Base-by-base conservation (phyloP, 2,329 filamentous ascomycete species). In the Ophiostoma perfectum region DNA sequence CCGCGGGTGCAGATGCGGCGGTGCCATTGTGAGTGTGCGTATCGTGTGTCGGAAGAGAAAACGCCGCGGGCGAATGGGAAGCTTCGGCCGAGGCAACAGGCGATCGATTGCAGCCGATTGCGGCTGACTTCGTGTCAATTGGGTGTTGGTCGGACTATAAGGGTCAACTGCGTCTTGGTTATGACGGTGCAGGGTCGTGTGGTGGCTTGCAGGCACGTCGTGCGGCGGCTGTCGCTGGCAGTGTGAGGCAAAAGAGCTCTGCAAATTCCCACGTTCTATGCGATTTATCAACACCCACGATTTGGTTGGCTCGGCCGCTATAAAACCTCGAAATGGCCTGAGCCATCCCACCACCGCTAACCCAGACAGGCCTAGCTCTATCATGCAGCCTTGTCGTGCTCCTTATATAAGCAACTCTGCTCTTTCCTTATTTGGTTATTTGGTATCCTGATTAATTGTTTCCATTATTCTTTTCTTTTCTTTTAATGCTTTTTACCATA, bases 1-100 rank as follows among this genome's bases (percentile, higher is more conserved):
- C 78, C 93, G 89, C 45, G 95, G 95, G 78, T 99, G 95, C 58
- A 99, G 88, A 80, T 94, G 90, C 72, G 92, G 90, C 71, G 92
- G 91, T 75, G 63, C 63, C 63, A 64, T 64, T n/a, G 14, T 11
- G 18, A 27, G 39, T 41, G 14, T 2, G 11, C 2, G 58, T 42
- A 14, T n/a, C n/a, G 16, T 8, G 39, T 5, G 38, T 27, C 8
- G 14, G 1, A 5, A 14, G 14, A 8, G 3, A 39, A 18, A 39
- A 63, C 14, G 5, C 18, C 16, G 38, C 18, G 60, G 6, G 9
- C 9, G 60, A 44, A 16, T 11, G 60, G 49, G 27, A 9, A 14
- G 49, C 49, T 55, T 55, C 5, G 49, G 3, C 49, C 49, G n/a
- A 55, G 49, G 27, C 49, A 49, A 4, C 45, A 55, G n/a, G 49